phyloP scores from a whole-genome alignment of 2,329 filamentous ascomycete genomes.

The Aspergillus alliaceus region DNA sequence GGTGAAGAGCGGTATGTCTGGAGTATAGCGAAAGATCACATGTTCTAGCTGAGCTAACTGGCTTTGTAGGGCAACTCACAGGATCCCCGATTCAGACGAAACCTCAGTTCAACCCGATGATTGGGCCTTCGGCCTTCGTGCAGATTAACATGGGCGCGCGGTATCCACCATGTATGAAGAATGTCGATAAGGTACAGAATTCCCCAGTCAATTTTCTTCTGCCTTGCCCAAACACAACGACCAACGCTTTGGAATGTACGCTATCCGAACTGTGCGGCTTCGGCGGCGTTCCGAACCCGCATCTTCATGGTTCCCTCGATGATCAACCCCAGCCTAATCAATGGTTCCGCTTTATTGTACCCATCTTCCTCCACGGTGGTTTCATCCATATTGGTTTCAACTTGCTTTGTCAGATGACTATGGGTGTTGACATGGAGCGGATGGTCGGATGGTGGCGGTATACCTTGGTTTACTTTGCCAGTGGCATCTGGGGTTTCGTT shows the following conservation, averaged over 20 bases:
- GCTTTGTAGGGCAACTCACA: constrained; percentile 65
- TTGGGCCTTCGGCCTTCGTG: constrained; percentile 85
- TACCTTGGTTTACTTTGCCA: constrained; percentile 81
- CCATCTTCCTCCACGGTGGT: constrained; percentile 93
- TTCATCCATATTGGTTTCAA: constrained; percentile 96
- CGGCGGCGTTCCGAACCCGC: constrained; percentile 68
- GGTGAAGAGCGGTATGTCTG: constrained; percentile 70
- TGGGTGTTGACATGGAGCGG: constrained; percentile 89
- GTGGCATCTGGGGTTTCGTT: constrained; percentile 94
- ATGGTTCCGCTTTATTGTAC: constrained; percentile 94
- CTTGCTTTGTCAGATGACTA: constrained; percentile 82
- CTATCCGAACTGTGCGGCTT: constrained; percentile 85
- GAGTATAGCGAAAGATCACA: constrained; percentile 8
- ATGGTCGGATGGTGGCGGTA: constrained; percentile 87
- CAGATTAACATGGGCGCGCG: constrained; percentile 97
- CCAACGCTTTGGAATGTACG: constrained; percentile 62
- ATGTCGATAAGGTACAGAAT: constrained; percentile 48
- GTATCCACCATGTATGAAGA: constrained; percentile 94
- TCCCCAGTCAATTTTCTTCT: constrained; percentile 49
- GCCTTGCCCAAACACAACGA: constrained; percentile 80
- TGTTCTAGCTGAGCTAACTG: constrained; percentile 2
- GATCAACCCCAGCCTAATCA: constrained; percentile 74
- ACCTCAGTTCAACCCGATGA: constrained; percentile 93
- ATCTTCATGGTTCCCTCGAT: constrained; percentile 49
- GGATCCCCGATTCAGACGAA: constrained; percentile 68